Base-by-base conservation (phyloP, 78 protist species). In the Dictyostelium brefeldianum region DNA sequence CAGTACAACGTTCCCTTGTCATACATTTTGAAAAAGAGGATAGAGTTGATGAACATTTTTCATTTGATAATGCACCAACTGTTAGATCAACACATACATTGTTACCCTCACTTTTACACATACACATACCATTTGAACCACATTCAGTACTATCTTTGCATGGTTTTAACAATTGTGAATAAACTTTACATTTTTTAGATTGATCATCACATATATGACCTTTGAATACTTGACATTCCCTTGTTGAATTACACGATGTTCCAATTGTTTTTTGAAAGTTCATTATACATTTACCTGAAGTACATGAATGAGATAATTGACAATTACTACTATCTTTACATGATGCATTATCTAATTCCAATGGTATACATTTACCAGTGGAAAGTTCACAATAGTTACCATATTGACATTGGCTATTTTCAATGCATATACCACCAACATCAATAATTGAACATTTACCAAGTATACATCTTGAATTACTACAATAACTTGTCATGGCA, bases 71-170 rank as follows among this genome's bases (percentile, higher is more conserved):
- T 1, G 73, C 73, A 25, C 73, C 73, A 25, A 29, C 43, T 12
- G 18, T 14, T 29, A 65, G 3, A 65, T 65, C 73, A 0, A 65
- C 73, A 14, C 73, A 65, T 25, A 65, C 73, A 65, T 65, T 65
- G 9, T 65, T 41, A 14, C 41, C 29, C 12, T 65, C 73, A 29
- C 73, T 65, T 15, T 65, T 65, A 15, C 73, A 65, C 73, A 65
- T 65, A 65, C 73, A 65, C 73, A 65, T 65, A 65, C 73, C 73
- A 22, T 59, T 59, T 9, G 43, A 4, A 65, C 73, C 73, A 29
- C 73, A 65, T 4, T 65, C 73, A 9, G 47, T 14, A 10, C 17
- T 65, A 4, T 29, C 46, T 65, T 22, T 29, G 27, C 73, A 65
- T 29, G 22, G 22, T 11, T 27, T 25, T 27, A 65, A 29, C 5